phyloP scores from a whole-genome alignment of 75 land plant species.

The Pinus albicaulis region DNA sequence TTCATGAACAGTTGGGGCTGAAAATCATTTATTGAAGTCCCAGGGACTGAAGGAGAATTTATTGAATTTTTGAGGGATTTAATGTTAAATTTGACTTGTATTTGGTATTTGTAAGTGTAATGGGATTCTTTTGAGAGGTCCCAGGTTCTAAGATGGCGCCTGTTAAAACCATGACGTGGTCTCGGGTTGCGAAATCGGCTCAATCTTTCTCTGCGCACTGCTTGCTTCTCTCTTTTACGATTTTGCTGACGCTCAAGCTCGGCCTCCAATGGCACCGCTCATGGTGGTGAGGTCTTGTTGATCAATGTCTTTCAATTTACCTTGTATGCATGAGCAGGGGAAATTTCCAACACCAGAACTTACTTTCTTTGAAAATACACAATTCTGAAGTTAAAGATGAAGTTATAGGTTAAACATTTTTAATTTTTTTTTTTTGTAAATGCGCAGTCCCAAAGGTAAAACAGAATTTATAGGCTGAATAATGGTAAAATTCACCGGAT shows the following conservation, averaged over 20 bases:
- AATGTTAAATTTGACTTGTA: neutral
- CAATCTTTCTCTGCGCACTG: constrained; percentile 54
- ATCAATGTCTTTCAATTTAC: neutral
- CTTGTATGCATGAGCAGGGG: too few species aligned
- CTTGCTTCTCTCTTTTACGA: constrained; percentile 52
- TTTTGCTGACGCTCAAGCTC: constrained; percentile 52
- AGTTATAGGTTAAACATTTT: too few species aligned
- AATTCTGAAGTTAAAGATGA: too few species aligned
- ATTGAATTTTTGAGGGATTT: neutral
- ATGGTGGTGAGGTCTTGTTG: constrained; percentile 52
- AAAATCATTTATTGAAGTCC: neutral
- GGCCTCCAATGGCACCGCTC: constrained; percentile 22
- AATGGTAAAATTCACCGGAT: too few species aligned
- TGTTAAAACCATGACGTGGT: constrained; percentile 43
- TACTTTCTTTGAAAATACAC: too few species aligned
- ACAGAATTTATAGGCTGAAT: too few species aligned
- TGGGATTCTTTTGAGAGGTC: neutral
- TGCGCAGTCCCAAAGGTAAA: too few species aligned
- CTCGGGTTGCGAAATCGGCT: constrained; percentile 45
- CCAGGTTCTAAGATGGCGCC: constrained; percentile 1
- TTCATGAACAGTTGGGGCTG: too few species aligned
- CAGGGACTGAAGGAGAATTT: neutral
- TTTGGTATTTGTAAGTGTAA: neutral
- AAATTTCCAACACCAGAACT: too few species aligned
- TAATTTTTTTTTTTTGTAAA: too few species aligned